phyloP scores from a whole-genome alignment of 257 asterid species.

The Linaria vulgaris region DNA sequence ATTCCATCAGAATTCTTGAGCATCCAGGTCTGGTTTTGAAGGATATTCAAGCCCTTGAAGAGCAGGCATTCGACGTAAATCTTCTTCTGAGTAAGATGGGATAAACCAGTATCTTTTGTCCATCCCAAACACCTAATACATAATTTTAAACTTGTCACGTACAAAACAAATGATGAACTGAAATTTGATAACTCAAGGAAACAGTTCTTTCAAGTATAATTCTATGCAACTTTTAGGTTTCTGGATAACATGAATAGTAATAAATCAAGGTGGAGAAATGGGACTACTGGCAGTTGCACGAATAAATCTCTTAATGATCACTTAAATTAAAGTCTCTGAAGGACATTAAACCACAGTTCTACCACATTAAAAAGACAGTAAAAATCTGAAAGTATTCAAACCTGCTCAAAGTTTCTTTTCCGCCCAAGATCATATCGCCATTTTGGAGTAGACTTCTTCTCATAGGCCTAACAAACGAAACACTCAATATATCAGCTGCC shows the following conservation, averaged over 20 bases:
- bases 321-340: too few relatives aligned
- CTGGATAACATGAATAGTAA: too few relatives aligned
- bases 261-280: too few relatives aligned
- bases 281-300: too few relatives aligned
- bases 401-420: slow-evolving; percentile 86
- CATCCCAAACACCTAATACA: slow-evolving; percentile 55
- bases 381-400: slow-evolving; percentile 28
- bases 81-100: slow-evolving; percentile 63
- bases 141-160: slow-evolving; percentile 1
- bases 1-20: slow-evolving; percentile 39
- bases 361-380: neutral
- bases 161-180: too few relatives aligned
- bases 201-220: too few relatives aligned
- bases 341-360: too few relatives aligned
- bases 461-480: slow-evolving; percentile 72
- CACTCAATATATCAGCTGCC: slow-evolving; percentile 18
- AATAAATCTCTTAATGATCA: too few relatives aligned
- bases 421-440: slow-evolving; percentile 99
- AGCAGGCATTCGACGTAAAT: slow-evolving; percentile 60
- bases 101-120: slow-evolving; percentile 60
- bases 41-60: slow-evolving; percentile 72
- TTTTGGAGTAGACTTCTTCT: slow-evolving; percentile 78
- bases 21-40: slow-evolving; percentile 51
- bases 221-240: too few relatives aligned
- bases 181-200: too few relatives aligned